Conservation (phyloP, 108 stramenopile species). For the Cyclotella baltica region DNA sequence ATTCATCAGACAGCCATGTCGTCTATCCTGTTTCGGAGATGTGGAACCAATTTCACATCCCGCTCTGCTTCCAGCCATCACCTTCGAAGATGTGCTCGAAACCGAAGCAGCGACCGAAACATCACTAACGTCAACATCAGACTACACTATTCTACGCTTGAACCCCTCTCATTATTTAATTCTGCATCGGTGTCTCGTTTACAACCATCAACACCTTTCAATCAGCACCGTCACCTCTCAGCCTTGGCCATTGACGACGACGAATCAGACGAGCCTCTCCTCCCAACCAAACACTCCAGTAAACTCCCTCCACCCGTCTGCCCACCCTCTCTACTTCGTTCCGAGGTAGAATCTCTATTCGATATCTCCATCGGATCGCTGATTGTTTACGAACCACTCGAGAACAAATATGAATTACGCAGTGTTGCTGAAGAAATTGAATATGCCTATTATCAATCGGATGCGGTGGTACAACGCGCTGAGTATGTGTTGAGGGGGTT, state of each 20-base stretch:
- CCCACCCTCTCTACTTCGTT: conserved; percentile 52
- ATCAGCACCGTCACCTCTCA: neutral
- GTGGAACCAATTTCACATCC: neutral
- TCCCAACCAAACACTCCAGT: conserved; percentile 79
- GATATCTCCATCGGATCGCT: conserved; percentile 73
- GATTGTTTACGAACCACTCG: conserved; percentile 44
- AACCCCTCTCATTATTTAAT: no score
- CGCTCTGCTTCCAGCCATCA: neutral
- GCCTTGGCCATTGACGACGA: conserved; percentile 10
- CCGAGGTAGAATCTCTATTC: conserved; percentile 66
- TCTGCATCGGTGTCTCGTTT: no score
- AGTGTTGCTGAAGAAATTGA: conserved; percentile 48
- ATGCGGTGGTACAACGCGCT: conserved; percentile 59
- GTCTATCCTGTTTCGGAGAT: neutral
- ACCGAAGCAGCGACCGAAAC: neutral
- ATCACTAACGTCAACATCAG: neutral
- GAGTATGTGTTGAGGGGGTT: conserved; percentile 73
- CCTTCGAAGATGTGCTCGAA: neutral
- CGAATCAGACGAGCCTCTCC: conserved; percentile 9
- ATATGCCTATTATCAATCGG: conserved; percentile 63
- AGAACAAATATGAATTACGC: conserved; percentile 3
- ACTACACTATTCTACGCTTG: no score
- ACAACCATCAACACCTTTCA: neutral
- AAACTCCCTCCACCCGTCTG: conserved; percentile 72
- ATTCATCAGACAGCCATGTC: neutral